Percentiles rank a stretch among this genome's conserved stretches.
Conservation (phyloP, 2,329 filamentous ascomycete species). For the Fusarium anthophilum region DNA sequence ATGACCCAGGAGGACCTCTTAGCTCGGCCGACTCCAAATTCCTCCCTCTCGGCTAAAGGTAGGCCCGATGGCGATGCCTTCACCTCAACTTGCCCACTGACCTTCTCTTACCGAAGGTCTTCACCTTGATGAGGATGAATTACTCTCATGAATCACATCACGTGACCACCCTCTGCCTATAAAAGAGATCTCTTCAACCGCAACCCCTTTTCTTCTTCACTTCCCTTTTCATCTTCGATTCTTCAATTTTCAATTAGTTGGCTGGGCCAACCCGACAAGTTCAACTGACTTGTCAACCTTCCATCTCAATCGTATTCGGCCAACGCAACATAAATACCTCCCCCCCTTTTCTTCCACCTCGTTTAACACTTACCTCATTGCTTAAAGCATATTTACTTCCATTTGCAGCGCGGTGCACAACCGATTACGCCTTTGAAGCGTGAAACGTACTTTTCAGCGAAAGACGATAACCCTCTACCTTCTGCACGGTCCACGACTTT, state of each 20-base stretch:
- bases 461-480: no score
- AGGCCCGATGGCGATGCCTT: accelerated
- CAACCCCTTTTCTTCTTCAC: background rate
- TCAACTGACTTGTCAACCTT: no score
- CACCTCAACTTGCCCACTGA: accelerated
- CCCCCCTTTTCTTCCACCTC: no score
- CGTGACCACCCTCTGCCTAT: background rate
- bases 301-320: background rate
- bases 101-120: accelerated
- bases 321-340: no score
- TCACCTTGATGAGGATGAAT: background rate
- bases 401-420: no score
- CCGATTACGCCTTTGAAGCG: no score
- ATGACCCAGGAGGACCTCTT: background rate
- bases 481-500: no score
- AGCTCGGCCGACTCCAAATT: no score
- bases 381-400: no score
- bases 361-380: no score
- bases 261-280: background rate
- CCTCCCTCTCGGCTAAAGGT: background rate
- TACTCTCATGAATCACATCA: background rate
- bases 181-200: background rate
- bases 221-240: background rate
- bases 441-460: no score
- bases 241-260: background rate